phyloP scores from a whole-genome alignment of 2,329 filamentous ascomycete species.

The Aspergillus sp. region DNA sequence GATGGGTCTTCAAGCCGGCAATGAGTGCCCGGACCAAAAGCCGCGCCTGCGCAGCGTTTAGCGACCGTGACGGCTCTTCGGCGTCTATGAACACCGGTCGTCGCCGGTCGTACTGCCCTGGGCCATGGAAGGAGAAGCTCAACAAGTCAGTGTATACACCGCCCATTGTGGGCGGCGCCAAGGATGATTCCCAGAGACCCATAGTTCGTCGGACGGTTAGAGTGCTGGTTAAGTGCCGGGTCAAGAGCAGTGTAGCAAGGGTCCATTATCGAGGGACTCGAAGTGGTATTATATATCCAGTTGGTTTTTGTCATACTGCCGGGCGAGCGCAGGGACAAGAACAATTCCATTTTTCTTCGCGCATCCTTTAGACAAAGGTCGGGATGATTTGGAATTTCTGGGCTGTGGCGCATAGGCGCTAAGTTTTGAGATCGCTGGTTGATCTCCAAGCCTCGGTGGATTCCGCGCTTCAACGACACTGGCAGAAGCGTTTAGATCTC shows the following conservation, averaged over 20 bases:
- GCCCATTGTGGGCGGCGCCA: constrained; percentile 9
- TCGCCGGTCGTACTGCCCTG: constrained; percentile 25
- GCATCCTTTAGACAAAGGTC: constrained; percentile 4
- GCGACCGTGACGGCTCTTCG: constrained; percentile 26
- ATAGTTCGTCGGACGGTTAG: constrained; percentile 5
- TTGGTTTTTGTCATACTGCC: constrained; percentile 1
- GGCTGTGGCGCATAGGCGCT: constrained; percentile 12
- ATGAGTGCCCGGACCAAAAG: constrained; percentile 29
- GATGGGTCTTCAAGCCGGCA: constrained; percentile 31
- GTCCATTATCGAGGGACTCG: neutral
- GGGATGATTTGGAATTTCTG: constrained; percentile 16
- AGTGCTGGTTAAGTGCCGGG: neutral
- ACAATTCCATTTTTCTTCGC: constrained; percentile 8
- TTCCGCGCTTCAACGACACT: constrained; percentile 4
- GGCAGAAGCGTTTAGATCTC: neutral
- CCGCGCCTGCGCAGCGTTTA: constrained; percentile 27
- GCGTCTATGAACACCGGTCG: constrained; percentile 37
- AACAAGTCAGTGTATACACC: constrained; percentile 30
- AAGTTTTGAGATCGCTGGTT: neutral
- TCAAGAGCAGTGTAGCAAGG: neutral
- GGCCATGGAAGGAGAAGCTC: constrained; percentile 32
- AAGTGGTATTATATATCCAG: constrained; percentile 1
- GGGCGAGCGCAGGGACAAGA: neutral
- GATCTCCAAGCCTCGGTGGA: constrained; percentile 7
- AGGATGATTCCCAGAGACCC: constrained; percentile 17